Evolutionary conservation across 2,329 filamentous ascomycete genomes (phyloP).

Genomic region (Ceratocystis ficicola): DNA sequence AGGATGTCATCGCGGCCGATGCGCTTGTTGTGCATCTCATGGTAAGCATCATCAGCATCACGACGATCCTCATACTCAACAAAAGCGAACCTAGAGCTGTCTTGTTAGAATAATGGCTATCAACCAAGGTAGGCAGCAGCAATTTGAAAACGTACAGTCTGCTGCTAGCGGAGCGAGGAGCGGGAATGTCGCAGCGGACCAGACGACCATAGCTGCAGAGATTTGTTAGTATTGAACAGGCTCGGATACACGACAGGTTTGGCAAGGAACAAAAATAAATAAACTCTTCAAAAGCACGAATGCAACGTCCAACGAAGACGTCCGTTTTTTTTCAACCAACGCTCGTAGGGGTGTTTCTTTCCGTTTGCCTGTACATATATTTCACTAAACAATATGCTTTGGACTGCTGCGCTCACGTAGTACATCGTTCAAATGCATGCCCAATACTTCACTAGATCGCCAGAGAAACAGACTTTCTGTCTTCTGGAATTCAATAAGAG

Average conservation of each 20-base stretch:
- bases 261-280: background rate
- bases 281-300: background rate
- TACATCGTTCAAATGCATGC: conserved; percentile 15
- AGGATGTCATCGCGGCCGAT: conserved; percentile 88
- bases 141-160: conserved; percentile 62
- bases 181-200: conserved; percentile 95
- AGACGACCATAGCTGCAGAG: conserved; percentile 77
- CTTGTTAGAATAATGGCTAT: conserved; percentile 3
- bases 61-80: conserved; percentile 98
- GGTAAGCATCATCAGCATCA: conserved; percentile 96
- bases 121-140: background rate
- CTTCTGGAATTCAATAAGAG: background rate
- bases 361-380: conserved; percentile 6
- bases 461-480: background rate
- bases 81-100: conserved; percentile 67
- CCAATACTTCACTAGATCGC: conserved; percentile 21
- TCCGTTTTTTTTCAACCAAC: background rate
- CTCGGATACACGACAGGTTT: background rate
- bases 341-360: background rate
- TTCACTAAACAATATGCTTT: conserved; percentile 10
- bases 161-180: conserved; percentile 83
- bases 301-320: background rate
- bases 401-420: conserved; percentile 12
- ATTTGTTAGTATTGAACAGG: conserved; percentile 16
- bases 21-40: conserved; percentile 99